phyloP scores from a whole-genome alignment of 2,329 filamentous ascomycete species.

The Colletotrichum eleusines region DNA sequence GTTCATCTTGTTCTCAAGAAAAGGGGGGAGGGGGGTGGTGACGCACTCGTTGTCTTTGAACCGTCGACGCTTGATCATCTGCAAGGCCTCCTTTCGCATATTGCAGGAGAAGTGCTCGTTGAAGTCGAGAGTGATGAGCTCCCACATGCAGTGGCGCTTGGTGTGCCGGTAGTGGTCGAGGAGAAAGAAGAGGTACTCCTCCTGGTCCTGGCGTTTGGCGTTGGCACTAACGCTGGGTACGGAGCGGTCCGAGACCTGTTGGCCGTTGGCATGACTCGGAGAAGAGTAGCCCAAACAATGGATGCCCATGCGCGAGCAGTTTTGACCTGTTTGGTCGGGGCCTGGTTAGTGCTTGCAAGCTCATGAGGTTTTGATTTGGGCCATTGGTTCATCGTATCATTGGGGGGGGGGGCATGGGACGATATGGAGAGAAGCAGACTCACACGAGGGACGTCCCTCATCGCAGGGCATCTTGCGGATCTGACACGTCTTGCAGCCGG shows the following conservation, averaged over 20 bases:
- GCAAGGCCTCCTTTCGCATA: conserved; percentile 40
- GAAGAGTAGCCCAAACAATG: conserved; percentile 37
- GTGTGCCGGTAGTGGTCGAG: conserved; percentile 39
- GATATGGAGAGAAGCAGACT: conserved; percentile 1
- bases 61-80: conserved; percentile 39
- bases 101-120: conserved; percentile 38
- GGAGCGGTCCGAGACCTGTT: conserved; percentile 32
- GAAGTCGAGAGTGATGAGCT: conserved; percentile 38
- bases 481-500: conserved; percentile 39
- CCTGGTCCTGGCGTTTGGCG: conserved; percentile 39
- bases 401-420: too few species aligned
- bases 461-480: conserved; percentile 41
- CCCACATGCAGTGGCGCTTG: conserved; percentile 41
- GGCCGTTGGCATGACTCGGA: conserved; percentile 38
- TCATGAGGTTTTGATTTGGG: not conserved
- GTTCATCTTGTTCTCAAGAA: not conserved
- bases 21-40: not conserved
- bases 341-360: conserved; percentile 23
- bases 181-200: conserved; percentile 40
- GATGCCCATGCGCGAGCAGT: conserved; percentile 40
- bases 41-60: conserved; percentile 39
- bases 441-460: conserved; percentile 37
- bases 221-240: conserved; percentile 34
- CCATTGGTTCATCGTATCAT: not conserved
- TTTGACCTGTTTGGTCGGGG: conserved; percentile 31